Base-by-base conservation (phyloP, 2,329 filamentous ascomycete genomes). In the Microcyclospora pomicola region DNA sequence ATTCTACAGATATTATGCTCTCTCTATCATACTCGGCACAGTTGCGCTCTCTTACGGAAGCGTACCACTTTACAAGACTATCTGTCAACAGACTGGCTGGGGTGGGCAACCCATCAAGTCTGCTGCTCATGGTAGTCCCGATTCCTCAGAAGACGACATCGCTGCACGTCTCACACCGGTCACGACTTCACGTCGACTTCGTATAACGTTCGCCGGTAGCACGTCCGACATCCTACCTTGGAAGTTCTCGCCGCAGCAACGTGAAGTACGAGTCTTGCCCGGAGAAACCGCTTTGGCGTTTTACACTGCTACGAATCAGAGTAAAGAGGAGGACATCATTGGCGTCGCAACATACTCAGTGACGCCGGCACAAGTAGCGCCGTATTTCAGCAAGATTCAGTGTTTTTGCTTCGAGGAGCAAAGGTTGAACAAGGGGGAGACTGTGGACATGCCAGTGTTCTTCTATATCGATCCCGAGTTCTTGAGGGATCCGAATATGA, bases 321-420 rank as follows among this genome's bases (percentile, higher is more conserved):
- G 82, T 43, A 75, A 83, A 46, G 75, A 82, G 47, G 58, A 60
- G 43, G 92, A 98, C 65, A 96, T 98, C 51, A 96, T 98, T 54
- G 91, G 91, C 34, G 87, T 98, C 32, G 91, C 91, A 9, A 98
- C 91, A 6, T 98, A 98, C 64, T 93, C 84, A 55, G 92, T 98
- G 24, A 95, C 88, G 2, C 91, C 91, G 0, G 91, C 77, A 3
- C 91, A 98, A 64, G 87, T 93, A 33, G 88, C 91, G 32, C 87
- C 85, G 1, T 98, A 98, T 61, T 98, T 98, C 58, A 92, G 83
- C 73, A 98, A 98, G 72, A 98, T 98, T 33, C 91, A 98, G 63
- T 98, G 91, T 58, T 98, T 98, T 63, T 98, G 91, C 62, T 98
- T 98, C 54, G 91, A 98, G 66, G 88, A 72, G 59, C 91, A 98